A percentile compares a stretch with the other conserved stretches of the same genome.
phyloP scores from a whole-genome alignment of 306 rosid species.

The Rosa persica region DNA sequence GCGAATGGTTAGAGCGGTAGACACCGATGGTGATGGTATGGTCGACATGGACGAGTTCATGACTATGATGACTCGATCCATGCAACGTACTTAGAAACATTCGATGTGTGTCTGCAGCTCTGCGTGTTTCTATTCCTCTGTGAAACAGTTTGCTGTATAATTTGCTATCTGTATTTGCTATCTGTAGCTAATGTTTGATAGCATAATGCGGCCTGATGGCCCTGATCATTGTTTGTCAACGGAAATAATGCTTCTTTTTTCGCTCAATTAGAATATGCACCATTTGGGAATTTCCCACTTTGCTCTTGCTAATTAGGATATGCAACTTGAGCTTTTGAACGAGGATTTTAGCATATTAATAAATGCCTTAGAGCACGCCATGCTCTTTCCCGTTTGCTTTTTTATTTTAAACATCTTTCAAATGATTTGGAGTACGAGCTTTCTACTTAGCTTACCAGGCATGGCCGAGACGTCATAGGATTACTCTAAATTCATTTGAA shows the following conservation, averaged over 20 bases:
- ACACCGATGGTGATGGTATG: constrained; percentile 78
- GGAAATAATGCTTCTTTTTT: background rate
- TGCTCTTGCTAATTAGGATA: background rate
- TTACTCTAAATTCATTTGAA: background rate
- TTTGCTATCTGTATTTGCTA: background rate
- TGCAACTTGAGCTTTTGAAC: background rate
- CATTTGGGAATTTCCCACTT: background rate
- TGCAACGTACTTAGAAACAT: constrained; percentile 3
- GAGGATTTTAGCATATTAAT: no score
- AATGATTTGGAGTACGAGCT: background rate
- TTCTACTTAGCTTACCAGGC: background rate
- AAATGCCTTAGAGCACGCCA: no score
- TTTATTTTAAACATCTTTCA: background rate
- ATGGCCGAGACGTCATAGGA: background rate
- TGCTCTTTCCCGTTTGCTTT: background rate
- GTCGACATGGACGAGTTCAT: constrained; percentile 78
- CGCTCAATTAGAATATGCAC: no score
- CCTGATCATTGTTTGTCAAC: background rate
- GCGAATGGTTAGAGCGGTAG: constrained; percentile 76
- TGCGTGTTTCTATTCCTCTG: background rate
- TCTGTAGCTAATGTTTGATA: no score
- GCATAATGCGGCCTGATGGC: background rate
- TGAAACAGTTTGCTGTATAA: background rate
- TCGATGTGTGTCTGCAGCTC: background rate
- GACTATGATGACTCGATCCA: constrained; percentile 70